A percentile compares a stretch with the other conserved stretches of the same genome.
Conservation (phyloP, 192 early-diverging fungal species). For the Paraglomus brasilianum region DNA sequence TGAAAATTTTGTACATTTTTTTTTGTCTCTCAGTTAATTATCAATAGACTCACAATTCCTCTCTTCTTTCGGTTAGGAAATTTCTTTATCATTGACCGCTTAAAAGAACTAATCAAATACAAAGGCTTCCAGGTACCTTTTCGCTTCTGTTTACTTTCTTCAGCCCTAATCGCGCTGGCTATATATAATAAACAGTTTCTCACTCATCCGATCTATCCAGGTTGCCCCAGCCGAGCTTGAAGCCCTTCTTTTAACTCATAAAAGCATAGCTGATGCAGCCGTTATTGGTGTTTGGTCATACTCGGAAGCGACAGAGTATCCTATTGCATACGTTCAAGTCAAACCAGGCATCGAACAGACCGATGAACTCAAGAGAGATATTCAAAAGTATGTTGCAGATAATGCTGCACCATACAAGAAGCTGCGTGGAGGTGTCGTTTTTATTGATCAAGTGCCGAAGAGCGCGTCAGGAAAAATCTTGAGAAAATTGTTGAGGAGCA, state of each 20-base stretch:
- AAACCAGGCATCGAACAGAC: slow-evolving; percentile 41
- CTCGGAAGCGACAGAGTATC: slow-evolving; percentile 71
- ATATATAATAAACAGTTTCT: background rate
- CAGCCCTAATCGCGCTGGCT: background rate
- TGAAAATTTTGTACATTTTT: too few relatives aligned
- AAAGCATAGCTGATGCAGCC: slow-evolving; percentile 64
- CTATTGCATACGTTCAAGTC: slow-evolving; percentile 74
- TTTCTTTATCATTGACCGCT: slow-evolving; percentile 69
- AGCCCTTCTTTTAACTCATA: slow-evolving; percentile 67
- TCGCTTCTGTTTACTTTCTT: background rate
- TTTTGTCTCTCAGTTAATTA: too few relatives aligned
- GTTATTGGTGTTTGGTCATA: slow-evolving; percentile 68
- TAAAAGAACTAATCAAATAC: slow-evolving; percentile 94
- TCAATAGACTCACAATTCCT: background rate
- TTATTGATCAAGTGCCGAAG: slow-evolving; percentile 74
- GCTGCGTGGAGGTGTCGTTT: slow-evolving; percentile 73
- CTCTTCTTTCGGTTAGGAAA: slow-evolving; percentile 20
- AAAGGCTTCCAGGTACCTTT: slow-evolving; percentile 60
- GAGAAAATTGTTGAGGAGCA: slow-evolving; percentile 61
- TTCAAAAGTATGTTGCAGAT: slow-evolving; percentile 57
- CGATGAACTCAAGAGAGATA: slow-evolving; percentile 40
- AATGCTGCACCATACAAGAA: slow-evolving; percentile 73
- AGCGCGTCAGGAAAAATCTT: slow-evolving; percentile 83
- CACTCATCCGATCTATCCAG: slow-evolving; percentile 38
- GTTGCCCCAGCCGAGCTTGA: slow-evolving; percentile 90